These are phyloP conservation scores for Oryza nivara DNA, from an alignment of 176 grass and related monocot genomes.

Conservation along the genomic window DNA sequence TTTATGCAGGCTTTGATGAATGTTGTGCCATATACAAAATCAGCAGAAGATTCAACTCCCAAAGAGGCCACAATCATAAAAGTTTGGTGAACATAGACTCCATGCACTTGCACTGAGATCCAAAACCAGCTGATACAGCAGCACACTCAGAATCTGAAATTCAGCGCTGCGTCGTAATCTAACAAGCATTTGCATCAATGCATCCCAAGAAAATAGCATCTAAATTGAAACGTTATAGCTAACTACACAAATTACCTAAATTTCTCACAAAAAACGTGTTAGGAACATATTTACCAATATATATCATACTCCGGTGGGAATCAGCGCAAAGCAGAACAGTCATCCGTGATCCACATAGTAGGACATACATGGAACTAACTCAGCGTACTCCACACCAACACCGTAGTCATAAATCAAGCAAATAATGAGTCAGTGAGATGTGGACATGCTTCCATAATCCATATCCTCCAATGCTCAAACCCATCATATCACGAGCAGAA, in stretches of 20 bases:
- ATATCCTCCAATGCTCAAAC: background rate
- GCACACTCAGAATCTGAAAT: background rate
- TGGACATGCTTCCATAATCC: background rate
- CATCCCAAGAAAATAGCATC: constrained; percentile 5
- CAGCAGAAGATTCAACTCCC: background rate
- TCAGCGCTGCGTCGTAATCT: background rate
- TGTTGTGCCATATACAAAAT: background rate
- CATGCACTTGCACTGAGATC: background rate
- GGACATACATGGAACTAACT: background rate
- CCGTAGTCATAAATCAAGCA: background rate
- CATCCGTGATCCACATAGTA: no score
- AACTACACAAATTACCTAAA: background rate
- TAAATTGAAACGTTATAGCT: background rate
- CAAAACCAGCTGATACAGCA: background rate
- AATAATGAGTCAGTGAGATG: background rate
- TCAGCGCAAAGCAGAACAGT: background rate
- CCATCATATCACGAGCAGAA: background rate
- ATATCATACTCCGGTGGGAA: background rate
- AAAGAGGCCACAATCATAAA: background rate
- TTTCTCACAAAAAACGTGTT: background rate
- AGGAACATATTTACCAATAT: background rate
- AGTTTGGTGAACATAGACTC: background rate
- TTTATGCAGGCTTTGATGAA: background rate
- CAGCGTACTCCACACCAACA: background rate
- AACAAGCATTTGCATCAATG: background rate